phyloP scores from a whole-genome alignment of 352 stramenopile species.

The Peronospora belbahrii region DNA sequence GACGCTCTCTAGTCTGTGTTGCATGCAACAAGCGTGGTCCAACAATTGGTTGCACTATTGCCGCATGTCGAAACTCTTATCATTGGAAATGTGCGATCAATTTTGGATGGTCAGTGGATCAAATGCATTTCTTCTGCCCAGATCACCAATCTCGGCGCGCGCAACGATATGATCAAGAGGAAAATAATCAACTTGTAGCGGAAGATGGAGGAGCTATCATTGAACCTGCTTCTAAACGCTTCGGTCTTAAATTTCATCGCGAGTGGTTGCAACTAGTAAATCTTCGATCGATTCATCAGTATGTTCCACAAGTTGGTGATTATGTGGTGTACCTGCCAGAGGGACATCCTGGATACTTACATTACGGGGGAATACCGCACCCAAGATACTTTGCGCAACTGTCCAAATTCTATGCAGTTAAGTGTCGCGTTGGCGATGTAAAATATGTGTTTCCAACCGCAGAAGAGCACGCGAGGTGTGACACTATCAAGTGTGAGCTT shows the following conservation, averaged over 20 bases:
- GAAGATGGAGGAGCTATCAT: slow-evolving; percentile 28
- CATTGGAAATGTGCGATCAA: slow-evolving; percentile 78
- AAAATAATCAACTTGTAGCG: slow-evolving; percentile 4
- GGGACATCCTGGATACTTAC: slow-evolving; percentile 50
- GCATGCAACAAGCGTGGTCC: slow-evolving; percentile 64
- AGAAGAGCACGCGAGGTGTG: slow-evolving; percentile 47
- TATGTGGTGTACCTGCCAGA: slow-evolving; percentile 79
- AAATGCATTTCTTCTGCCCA: slow-evolving; percentile 81
- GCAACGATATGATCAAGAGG: slow-evolving; percentile 19
- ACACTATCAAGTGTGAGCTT: slow-evolving; percentile 66
- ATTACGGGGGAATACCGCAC: slow-evolving; percentile 26
- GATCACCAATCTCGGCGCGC: slow-evolving; percentile 36
- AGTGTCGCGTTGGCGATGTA: slow-evolving; percentile 68
- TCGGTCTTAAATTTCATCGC: slow-evolving; percentile 61
- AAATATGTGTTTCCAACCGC: slow-evolving; percentile 67
- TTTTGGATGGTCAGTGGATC: slow-evolving; percentile 59
- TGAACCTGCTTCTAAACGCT: slow-evolving; percentile 48
- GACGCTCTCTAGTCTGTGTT: slow-evolving; percentile 54
- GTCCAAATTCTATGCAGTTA: slow-evolving; percentile 55
- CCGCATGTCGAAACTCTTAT: slow-evolving; percentile 59
- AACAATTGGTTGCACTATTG: slow-evolving; percentile 68
- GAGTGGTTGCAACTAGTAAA: slow-evolving; percentile 68
- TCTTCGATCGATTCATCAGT: slow-evolving; percentile 48
- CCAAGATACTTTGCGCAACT: slow-evolving; percentile 48
- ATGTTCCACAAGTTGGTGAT: slow-evolving; percentile 75